These are phyloP conservation scores for Thamnidium elegans DNA, from an alignment of 192 early-diverging fungal species.

Conservation along the genomic window DNA sequence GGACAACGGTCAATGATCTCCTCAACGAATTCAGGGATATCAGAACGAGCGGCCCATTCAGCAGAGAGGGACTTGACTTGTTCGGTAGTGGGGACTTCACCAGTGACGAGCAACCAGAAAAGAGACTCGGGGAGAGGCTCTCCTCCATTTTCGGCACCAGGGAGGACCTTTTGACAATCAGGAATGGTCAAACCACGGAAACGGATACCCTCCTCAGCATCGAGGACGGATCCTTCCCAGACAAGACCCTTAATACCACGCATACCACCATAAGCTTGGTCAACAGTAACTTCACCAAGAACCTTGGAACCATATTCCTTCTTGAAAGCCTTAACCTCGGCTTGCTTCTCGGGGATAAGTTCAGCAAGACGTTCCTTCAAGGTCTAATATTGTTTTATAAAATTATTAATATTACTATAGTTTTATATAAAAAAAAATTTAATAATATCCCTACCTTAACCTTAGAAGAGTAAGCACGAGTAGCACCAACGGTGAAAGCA, in stretches of 20 bases:
- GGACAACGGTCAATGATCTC: constrained; percentile 99
- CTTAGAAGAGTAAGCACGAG: constrained; percentile 51
- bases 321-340: constrained; percentile 93
- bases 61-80: constrained; percentile 88
- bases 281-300: constrained; percentile 93
- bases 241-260: constrained; percentile 99
- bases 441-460: constrained; percentile 35
- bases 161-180: constrained; percentile 92
- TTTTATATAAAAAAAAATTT: neutral
- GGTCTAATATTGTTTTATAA: constrained; percentile 45
- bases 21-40: constrained; percentile 91
- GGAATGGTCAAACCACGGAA: constrained; percentile 97
- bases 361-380: constrained; percentile 93
- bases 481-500: constrained; percentile 38
- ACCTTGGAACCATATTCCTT: constrained; percentile 87
- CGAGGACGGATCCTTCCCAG: constrained; percentile 97
- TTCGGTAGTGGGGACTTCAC: constrained; percentile 91
- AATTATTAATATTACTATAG: constrained; percentile 10
- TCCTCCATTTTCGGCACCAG: constrained; percentile 78
- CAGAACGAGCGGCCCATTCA: constrained; percentile 94
- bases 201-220: constrained; percentile 97
- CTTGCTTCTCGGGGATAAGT: constrained; percentile 93
- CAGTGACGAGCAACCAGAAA: constrained; percentile 97
- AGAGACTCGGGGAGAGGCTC: constrained; percentile 98
- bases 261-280: constrained; percentile 99